Conservation (phyloP, 306 rosid genomes). For the Rosa chinensis region DNA sequence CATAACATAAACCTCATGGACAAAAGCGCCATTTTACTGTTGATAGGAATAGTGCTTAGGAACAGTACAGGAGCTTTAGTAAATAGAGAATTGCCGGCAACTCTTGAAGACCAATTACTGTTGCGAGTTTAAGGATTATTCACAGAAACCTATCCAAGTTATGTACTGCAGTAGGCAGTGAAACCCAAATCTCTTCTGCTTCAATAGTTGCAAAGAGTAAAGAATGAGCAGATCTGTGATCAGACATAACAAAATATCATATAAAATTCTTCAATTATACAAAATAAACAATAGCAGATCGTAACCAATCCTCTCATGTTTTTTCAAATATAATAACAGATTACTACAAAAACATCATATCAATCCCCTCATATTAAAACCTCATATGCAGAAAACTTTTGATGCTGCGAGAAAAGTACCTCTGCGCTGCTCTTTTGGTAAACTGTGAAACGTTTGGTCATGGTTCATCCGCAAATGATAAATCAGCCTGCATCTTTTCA, state of each 20-base stretch:
- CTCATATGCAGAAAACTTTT: background rate
- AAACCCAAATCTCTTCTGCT: constrained; percentile 73
- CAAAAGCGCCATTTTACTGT: too few species aligned
- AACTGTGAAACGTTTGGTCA: constrained; percentile 47
- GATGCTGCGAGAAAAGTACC: constrained; percentile 34
- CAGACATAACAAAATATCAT: background rate
- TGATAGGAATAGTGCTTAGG: too few species aligned
- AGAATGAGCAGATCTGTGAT: constrained; percentile 58
- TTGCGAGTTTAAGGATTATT: background rate
- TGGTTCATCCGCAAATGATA: constrained; percentile 64
- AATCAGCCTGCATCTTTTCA: constrained; percentile 74
- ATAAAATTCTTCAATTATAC: background rate
- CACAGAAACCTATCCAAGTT: constrained; percentile 62
- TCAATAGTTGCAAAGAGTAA: constrained; percentile 66
- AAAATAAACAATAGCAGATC: background rate
- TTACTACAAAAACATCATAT: background rate
- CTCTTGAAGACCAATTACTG: constrained; percentile 2
- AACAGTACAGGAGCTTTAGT: too few species aligned
- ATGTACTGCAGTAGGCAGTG: constrained; percentile 80
- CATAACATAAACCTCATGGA: too few species aligned
- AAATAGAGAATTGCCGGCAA: background rate
- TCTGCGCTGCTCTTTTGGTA: constrained; percentile 75
- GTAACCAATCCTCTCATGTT: background rate
- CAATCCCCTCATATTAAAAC: background rate
- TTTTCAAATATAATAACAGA: background rate